A percentile compares a stretch with the other conserved stretches of the same genome.
phyloP scores from a whole-genome alignment of 106 monocot genomes.

The Chionographis japonica region DNA sequence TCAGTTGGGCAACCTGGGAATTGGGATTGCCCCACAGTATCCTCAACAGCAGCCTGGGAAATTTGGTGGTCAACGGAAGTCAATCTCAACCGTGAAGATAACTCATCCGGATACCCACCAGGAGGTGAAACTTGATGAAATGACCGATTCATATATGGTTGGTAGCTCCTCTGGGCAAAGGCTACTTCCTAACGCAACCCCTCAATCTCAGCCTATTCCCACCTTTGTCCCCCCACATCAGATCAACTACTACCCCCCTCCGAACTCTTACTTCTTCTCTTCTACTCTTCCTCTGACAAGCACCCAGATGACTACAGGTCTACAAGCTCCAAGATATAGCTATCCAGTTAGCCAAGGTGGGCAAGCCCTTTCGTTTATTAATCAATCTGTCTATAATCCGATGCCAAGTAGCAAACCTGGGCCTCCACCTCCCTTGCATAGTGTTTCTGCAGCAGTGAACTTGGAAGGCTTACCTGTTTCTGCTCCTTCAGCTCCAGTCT shows the following conservation, averaged over 20 bases:
- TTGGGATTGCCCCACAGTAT: slow-evolving; percentile 16
- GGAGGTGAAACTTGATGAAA: slow-evolving; percentile 31
- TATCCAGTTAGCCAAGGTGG: slow-evolving; percentile 52
- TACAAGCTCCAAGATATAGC: slow-evolving; percentile 52
- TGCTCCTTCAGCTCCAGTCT: slow-evolving; percentile 18
- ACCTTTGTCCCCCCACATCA: slow-evolving; percentile 18
- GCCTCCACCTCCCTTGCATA: slow-evolving; percentile 4
- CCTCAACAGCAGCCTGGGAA: slow-evolving; percentile 20
- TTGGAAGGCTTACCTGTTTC: slow-evolving; percentile 20
- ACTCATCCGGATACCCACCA: slow-evolving; percentile 40
- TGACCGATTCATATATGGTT: slow-evolving; percentile 13
- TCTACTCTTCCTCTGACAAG: slow-evolving; percentile 33
- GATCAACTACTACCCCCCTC: slow-evolving; percentile 26
- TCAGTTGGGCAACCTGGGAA: slow-evolving; percentile 46
- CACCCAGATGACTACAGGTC: slow-evolving; percentile 38
- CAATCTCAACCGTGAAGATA: slow-evolving; percentile 17
- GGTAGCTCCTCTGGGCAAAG: slow-evolving; percentile 9
- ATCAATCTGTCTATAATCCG: slow-evolving; percentile 16
- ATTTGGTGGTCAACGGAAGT: slow-evolving; percentile 10
- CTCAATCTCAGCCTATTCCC: slow-evolving; percentile 18
- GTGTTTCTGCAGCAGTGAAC: slow-evolving; percentile 27
- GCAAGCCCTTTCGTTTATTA: slow-evolving; percentile 37
- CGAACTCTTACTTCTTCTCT: slow-evolving; percentile 32
- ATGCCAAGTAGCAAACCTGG: slow-evolving; percentile 20
- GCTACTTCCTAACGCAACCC: slow-evolving; percentile 14